Evolutionary conservation across 2,329 filamentous ascomycete species (phyloP).

Genomic region (Endocalyx cinctus): DNA sequence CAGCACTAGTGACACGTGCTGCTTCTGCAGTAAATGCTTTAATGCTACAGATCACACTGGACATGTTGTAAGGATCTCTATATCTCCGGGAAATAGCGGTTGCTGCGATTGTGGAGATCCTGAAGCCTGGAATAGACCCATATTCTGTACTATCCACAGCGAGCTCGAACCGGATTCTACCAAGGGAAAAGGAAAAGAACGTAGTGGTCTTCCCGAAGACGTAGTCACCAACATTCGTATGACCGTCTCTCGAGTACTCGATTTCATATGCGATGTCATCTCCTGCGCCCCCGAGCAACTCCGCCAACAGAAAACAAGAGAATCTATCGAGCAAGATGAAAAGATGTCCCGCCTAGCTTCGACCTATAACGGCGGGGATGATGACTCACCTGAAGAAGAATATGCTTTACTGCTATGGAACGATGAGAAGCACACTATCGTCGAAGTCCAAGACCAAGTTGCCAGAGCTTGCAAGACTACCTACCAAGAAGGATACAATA

Average conservation of each 20-base stretch:
- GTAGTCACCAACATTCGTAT: slow-evolving; percentile 73
- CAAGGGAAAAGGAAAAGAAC: slow-evolving; percentile 59
- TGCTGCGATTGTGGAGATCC: slow-evolving; percentile 97
- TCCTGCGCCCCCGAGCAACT: slow-evolving; percentile 97
- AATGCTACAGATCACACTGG: slow-evolving; percentile 91
- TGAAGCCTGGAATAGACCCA: slow-evolving; percentile 84
- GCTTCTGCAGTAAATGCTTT: slow-evolving; percentile 90
- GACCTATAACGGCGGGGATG: slow-evolving; percentile 67
- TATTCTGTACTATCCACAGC: slow-evolving; percentile 93
- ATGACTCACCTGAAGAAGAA: slow-evolving; percentile 63
- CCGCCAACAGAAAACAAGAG: slow-evolving; percentile 75
- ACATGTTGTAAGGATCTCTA: slow-evolving; percentile 83
- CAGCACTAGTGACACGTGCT: slow-evolving; percentile 90
- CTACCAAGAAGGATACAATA: slow-evolving; percentile 61
- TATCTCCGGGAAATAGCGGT: slow-evolving; percentile 86
- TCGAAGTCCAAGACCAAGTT: slow-evolving; percentile 86
- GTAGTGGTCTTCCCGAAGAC: slow-evolving; percentile 64
- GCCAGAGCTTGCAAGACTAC: slow-evolving; percentile 79
- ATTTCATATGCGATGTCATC: slow-evolving; percentile 96
- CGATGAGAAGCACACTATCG: slow-evolving; percentile 95
- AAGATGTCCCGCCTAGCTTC: slow-evolving; percentile 69
- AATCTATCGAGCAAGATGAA: slow-evolving; percentile 79
- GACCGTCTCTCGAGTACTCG: slow-evolving; percentile 79
- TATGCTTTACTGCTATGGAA: slow-evolving; percentile 93
- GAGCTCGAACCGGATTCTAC: slow-evolving; percentile 44